Evolutionary conservation across 768 basidiomycete genomes (phyloP), one percentile per base, ranked within the genome.

Genomic region (Lactifluus subvellereus): DNA sequence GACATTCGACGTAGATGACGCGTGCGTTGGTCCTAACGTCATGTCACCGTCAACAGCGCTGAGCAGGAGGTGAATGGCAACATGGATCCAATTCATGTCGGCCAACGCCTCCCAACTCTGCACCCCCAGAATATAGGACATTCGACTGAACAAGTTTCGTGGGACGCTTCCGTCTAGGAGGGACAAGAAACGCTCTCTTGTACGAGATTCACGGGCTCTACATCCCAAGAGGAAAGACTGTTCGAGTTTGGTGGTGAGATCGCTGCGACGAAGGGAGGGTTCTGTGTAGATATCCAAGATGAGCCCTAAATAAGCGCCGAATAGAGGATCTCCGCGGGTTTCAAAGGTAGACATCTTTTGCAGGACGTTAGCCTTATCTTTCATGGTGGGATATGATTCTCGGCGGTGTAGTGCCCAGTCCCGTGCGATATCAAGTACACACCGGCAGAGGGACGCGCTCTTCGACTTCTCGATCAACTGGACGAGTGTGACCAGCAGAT

Each of bases 201-300:
- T 79, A 9, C 76, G 74, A 0, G 88, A 79, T 71, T 98, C 94
- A 66, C 87, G 83, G 2, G 90, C 88, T 35, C 91, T 85, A 73
- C 91, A 94, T 6, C 96, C 97, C 33, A 98, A 79, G 40, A 98
- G 79, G 78, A 98, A 99, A 1, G 94, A 87, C 33, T 90, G 87
- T 71, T 99, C 97, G 18, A 99, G 80, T 11, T 94, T 86, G 47
- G 90, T 87, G 1, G 97, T 99, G 65, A 99, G 79, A 67, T 99
- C 97, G 60, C 92, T 96, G 48, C 95, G 85, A 47, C 93, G 87
- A 50, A 99, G 77, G 4, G 77, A 75, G 18, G 92, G 87, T 49
- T 94, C 89, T 6, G 88, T 91, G 77, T 98, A 99, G 69, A 99
- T 95, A 63, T 95, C 93, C 71, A 91, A 88, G 60, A 99, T 89